phyloP scores from a whole-genome alignment of 1,284 basidiomycete genomes.

The Cutaneotrichosporon dermatis region DNA sequence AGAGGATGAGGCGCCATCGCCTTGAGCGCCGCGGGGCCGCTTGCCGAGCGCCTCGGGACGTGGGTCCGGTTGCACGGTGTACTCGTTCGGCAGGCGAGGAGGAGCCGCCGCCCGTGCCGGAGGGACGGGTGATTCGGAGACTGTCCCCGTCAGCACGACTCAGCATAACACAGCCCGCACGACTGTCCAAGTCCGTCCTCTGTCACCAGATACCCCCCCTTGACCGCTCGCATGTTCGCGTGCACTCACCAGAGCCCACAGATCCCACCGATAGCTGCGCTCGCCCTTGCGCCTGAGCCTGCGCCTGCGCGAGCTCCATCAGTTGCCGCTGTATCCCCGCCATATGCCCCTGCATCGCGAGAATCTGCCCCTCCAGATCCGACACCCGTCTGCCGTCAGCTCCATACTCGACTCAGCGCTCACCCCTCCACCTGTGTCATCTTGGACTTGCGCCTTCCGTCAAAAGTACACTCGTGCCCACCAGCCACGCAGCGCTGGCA shows the following conservation, averaged over 20 bases:
- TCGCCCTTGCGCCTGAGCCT: no score
- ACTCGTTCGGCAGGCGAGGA: no score
- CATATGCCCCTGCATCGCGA: conserved; percentile 1
- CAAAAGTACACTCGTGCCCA: conserved; percentile 8
- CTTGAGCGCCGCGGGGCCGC: neutral
- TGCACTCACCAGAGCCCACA: no score
- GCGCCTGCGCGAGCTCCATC: neutral
- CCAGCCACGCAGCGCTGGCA: conserved; percentile 7
- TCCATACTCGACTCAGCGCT: neutral
- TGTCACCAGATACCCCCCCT: no score
- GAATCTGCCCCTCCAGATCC: neutral
- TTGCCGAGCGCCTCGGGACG: neutral
- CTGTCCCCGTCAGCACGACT: no score
- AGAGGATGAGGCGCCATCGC: neutral
- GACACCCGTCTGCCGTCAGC: conserved; percentile 1
- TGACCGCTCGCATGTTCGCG: no score
- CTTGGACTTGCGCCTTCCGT: conserved; percentile 10
- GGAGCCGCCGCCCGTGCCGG: no score
- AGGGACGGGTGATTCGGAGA: no score
- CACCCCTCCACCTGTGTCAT: conserved; percentile 11
- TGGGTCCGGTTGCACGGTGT: no score
- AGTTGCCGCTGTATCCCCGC: neutral
- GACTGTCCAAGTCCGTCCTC: no score
- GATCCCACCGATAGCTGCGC: no score
- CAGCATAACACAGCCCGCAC: no score